Evolutionary conservation across 78 protist species (phyloP).

Genomic region (Dictyostelium citrinum): DNA sequence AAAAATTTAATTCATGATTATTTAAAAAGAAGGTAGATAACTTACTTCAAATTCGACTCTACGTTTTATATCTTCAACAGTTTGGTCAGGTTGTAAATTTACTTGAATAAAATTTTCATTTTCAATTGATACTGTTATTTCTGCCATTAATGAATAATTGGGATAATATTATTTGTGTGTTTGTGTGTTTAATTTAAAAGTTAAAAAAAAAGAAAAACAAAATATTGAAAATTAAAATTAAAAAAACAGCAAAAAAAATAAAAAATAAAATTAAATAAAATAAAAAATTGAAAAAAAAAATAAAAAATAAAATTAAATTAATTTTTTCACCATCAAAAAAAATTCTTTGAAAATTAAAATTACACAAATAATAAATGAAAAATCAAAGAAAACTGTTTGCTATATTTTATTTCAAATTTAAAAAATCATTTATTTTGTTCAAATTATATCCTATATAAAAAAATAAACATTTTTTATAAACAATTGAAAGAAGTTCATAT

Average conservation of each 20-base stretch:
- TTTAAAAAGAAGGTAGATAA: background rate
- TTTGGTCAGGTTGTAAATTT: background rate
- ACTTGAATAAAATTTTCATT: slow-evolving; percentile 19
- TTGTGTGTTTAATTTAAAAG: background rate
- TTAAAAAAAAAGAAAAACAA: background rate
- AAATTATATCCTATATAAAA: no score
- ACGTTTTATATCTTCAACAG: slow-evolving; percentile 32
- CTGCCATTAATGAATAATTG: background rate
- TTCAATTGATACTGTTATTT: slow-evolving; percentile 15
- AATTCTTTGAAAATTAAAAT: no score
- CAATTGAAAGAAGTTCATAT: no score
- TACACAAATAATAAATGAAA: no score
- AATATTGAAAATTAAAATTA: background rate
- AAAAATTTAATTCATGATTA: background rate
- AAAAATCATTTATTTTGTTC: no score
- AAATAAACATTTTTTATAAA: no score
- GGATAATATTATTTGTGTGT: background rate
- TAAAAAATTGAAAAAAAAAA: background rate
- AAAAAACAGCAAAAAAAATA: background rate
- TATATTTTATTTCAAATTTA: no score
- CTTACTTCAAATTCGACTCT: slow-evolving; percentile 68
- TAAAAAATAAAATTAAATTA: no score
- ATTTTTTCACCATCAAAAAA: background rate
- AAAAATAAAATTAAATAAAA: background rate
- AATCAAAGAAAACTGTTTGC: no score